Conservation (phyloP, 345 rosid genomes). For the Mallotus nudiflorus region DNA sequence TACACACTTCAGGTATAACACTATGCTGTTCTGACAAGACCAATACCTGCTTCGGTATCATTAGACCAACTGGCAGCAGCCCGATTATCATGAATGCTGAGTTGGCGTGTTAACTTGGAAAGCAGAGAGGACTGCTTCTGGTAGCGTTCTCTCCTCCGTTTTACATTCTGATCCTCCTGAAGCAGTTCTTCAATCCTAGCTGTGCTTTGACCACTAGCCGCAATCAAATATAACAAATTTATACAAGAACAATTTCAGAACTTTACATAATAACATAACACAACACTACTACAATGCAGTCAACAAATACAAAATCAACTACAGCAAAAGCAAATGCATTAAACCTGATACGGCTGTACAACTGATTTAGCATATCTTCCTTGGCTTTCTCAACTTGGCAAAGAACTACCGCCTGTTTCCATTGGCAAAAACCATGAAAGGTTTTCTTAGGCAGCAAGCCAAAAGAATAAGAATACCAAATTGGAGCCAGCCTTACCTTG, state of each 20-base stretch:
- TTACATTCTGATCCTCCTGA: constrained; percentile 86
- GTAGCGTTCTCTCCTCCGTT: constrained; percentile 68
- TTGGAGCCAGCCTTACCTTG: constrained; percentile 48
- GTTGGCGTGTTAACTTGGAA: constrained; percentile 75
- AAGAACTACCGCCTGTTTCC: constrained; percentile 89
- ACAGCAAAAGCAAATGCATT: constrained; percentile 4
- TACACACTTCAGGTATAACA: not conserved
- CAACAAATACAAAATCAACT: not conserved
- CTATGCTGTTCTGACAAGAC: not conserved
- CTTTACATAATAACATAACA: not conserved
- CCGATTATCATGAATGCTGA: constrained; percentile 85
- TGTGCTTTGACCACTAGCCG: constrained; percentile 69
- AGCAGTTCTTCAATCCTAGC: constrained; percentile 81
- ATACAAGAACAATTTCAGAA: not conserved
- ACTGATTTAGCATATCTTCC: constrained; percentile 96
- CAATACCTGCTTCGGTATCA: constrained; percentile 49
- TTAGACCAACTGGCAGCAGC: constrained; percentile 79
- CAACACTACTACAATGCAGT: too few relatives aligned
- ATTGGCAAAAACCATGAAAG: constrained; percentile 3
- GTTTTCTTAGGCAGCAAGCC: not conserved
- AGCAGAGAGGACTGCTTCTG: constrained; percentile 87
- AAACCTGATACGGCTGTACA: constrained; percentile 88
- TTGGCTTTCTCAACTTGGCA: constrained; percentile 99
- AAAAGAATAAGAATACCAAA: not conserved
- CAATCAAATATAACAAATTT: not conserved